Conservation (phyloP, 1,284 basidiomycete species). For the Ganoderma sinense region DNA sequence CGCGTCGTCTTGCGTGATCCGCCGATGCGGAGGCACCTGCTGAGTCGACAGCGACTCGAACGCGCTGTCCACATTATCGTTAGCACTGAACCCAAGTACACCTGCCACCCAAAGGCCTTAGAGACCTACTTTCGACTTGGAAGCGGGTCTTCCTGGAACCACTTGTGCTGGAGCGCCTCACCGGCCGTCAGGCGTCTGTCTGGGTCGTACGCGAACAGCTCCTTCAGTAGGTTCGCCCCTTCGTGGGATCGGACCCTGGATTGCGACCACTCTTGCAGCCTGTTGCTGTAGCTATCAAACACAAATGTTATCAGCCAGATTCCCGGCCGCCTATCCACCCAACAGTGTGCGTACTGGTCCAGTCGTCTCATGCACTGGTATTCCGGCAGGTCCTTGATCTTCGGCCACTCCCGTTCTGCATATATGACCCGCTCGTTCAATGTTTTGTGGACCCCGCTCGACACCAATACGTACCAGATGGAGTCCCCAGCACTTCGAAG, state of each 20-base stretch:
- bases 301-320: background rate
- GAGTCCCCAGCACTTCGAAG: constrained; percentile 93
- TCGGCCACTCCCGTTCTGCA: constrained; percentile 87
- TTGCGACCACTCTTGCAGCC: constrained; percentile 83
- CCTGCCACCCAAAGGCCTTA: too few relatives aligned
- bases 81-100: too few relatives aligned
- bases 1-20: constrained; percentile 81
- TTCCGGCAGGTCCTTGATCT: constrained; percentile 88
- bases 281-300: constrained; percentile 66
- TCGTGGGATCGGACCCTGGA: constrained; percentile 61
- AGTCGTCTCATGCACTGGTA: constrained; percentile 85
- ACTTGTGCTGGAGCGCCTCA: constrained; percentile 82
- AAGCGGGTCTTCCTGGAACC: constrained; percentile 81
- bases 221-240: constrained; percentile 86
- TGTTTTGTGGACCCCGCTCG: background rate
- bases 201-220: constrained; percentile 92
- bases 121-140: constrained; percentile 75
- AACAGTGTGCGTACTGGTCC: constrained; percentile 62
- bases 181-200: constrained; percentile 85
- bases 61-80: constrained; percentile 50
- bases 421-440: background rate
- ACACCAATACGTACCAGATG: constrained; percentile 41
- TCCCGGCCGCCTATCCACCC: constrained; percentile 13
- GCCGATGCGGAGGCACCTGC: constrained; percentile 75
- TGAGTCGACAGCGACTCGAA: constrained; percentile 61